These are phyloP conservation scores for Pyrenochaeta sp. DNA, from an alignment of 2,329 filamentous ascomycete genomes.

Conservation along the genomic window DNA sequence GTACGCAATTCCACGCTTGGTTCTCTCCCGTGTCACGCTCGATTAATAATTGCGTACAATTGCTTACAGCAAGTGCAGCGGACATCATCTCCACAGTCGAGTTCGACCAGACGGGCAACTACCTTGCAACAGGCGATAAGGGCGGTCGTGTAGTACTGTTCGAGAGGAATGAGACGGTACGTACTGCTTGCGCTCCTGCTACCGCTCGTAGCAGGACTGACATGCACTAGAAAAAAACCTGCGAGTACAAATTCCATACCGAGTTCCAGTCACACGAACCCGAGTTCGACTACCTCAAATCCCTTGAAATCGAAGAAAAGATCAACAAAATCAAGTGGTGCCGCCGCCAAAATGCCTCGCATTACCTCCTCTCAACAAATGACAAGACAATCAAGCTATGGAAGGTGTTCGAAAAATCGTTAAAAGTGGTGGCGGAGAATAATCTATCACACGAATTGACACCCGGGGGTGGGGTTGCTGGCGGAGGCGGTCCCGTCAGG, in stretches of 20 bases:
- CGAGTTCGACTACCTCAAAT: slow-evolving; percentile 99
- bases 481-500: slow-evolving; percentile 80
- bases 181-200: slow-evolving; percentile 41
- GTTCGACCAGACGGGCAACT: slow-evolving; percentile 90
- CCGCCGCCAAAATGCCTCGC: slow-evolving; percentile 94
- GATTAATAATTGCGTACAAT: slow-evolving; percentile 15
- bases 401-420: slow-evolving; percentile 99
- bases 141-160: slow-evolving; percentile 86
- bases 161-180: slow-evolving; percentile 93
- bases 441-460: slow-evolving; percentile 96
- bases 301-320: slow-evolving; percentile 99
- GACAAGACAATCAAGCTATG: slow-evolving; percentile 99
- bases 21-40: slow-evolving; percentile 2
- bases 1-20: slow-evolving; percentile 56
- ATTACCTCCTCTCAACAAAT: slow-evolving; percentile 97
- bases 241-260: slow-evolving; percentile 99
- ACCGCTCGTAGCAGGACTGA: slow-evolving; percentile 17
- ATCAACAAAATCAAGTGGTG: slow-evolving; percentile 99
- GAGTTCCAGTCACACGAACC: slow-evolving; percentile 99
- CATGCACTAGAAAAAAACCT: slow-evolving; percentile 88
- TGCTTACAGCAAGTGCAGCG: slow-evolving; percentile 59
- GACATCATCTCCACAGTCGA: slow-evolving; percentile 93
- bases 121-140: slow-evolving; percentile 89
- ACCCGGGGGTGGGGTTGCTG: slow-evolving; percentile 72
- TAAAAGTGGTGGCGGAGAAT: slow-evolving; percentile 99